Percentiles rank a stretch among this genome's conserved stretches.
These are phyloP conservation scores for Fomitopsis serialis DNA, from an alignment of 768 basidiomycete genomes.

Conservation along the genomic window DNA sequence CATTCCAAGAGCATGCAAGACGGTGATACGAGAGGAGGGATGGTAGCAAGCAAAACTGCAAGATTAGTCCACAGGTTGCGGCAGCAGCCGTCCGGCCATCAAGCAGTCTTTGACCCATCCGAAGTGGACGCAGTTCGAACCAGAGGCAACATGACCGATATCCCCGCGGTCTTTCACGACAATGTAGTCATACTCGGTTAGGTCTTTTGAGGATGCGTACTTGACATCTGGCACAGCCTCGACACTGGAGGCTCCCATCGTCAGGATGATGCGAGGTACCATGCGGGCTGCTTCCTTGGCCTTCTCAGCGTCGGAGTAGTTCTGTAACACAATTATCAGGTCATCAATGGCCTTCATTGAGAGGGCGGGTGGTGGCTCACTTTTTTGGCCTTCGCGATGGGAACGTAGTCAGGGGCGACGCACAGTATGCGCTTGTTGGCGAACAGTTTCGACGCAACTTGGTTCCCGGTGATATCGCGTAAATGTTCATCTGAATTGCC, in stretches of 20 bases:
- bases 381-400: slow-evolving; percentile 19
- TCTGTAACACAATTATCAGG: slow-evolving; percentile 12
- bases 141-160: slow-evolving; percentile 21
- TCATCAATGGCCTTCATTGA: too few species aligned
- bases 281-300: slow-evolving; percentile 31
- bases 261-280: slow-evolving; percentile 63
- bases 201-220: slow-evolving; percentile 32
- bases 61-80: slow-evolving; percentile 5
- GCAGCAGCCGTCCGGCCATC: slow-evolving; percentile 51
- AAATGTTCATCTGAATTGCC: slow-evolving; percentile 47
- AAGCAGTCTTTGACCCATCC: slow-evolving; percentile 78
- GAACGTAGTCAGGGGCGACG: slow-evolving; percentile 49
- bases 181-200: slow-evolving; percentile 49
- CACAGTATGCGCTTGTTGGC: slow-evolving; percentile 51
- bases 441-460: slow-evolving; percentile 55
- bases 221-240: slow-evolving; percentile 54
- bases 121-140: slow-evolving; percentile 44
- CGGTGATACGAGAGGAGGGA: background rate
- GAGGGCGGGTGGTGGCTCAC: slow-evolving; percentile 13
- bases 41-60: background rate
- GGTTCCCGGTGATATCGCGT: slow-evolving; percentile 52
- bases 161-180: slow-evolving; percentile 49
- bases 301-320: slow-evolving; percentile 22
- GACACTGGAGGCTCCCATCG: slow-evolving; percentile 72
- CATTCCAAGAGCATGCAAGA: background rate